Base-by-base conservation (phyloP, 495 filamentous ascomycete genomes). In the Cercophora scortea region DNA sequence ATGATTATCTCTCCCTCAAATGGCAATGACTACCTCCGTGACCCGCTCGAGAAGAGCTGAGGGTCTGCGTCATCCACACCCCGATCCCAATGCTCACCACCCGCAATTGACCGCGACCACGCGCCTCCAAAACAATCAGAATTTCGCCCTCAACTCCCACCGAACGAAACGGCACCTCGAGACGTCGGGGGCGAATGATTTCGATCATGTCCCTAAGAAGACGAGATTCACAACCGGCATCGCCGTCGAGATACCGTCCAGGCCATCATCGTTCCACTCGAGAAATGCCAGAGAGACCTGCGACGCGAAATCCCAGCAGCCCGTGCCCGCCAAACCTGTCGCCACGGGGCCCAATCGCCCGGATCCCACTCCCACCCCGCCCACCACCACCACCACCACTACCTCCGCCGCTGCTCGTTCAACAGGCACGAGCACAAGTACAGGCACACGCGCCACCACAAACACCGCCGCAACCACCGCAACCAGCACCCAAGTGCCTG, bases 221-320 rank as follows among this genome's bases (percentile, higher is more conserved):
- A 45, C 55, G 19, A 44, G 56, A 42, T 61, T 61, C 18, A 57
- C 51, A 6, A 62, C 54, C 16, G 54, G 54, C 25, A 73, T 75
- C 46, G 61, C 70, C 8, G 68, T 75, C 39, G 72, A 73, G 51
- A 73, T 75, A 34, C 58, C 71, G 0, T 47, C 69, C 3, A 58
- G 65, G 33, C 45, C 61, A 40, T 49, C 61, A 42, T 51, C 61
- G 32, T 58, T 66, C 44, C 54, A 66, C 36, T 46, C 65, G 12
- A 59, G 60, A 40, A 47, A 56, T 36, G 43, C 60, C 45, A 52
- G 50, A 32, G 54, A 61, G 32, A 41, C 60, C 54, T 56, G 50
- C 63, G 65, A 64, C 58, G 67, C 54, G 67, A 68, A 52, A 50
- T 63, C 67, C 60, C 65, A 65, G 50, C 55, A 62, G 61, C 58